Percentiles rank a stretch among this genome's conserved stretches.
phyloP scores from a whole-genome alignment of 202 grass and related monocot genomes.

The Musa balbisiana region DNA sequence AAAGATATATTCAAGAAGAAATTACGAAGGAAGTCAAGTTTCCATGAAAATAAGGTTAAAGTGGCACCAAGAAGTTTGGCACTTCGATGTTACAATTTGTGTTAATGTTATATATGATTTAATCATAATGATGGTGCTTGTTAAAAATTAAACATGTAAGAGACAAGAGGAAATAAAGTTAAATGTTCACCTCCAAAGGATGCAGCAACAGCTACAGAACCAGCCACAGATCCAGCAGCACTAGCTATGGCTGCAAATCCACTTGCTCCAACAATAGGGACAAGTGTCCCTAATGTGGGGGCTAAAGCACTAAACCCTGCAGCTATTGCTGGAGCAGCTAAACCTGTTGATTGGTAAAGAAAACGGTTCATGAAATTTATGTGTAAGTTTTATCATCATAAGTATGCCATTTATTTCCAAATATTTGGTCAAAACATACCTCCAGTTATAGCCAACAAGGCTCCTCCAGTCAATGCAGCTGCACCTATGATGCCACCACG shows the following conservation, averaged over 20 bases:
- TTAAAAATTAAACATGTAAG: not conserved
- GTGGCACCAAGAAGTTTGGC: not conserved
- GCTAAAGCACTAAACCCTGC: constrained; percentile 76
- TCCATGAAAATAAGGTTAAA: not conserved
- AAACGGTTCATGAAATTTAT: constrained; percentile 13
- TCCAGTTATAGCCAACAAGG: constrained; percentile 81
- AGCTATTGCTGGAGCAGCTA: constrained; percentile 95
- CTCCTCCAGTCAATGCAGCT: constrained; percentile 83
- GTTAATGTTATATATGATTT: not conserved
- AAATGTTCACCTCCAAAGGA: constrained; percentile 80
- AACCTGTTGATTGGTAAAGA: constrained; percentile 38
- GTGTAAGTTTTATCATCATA: not conserved
- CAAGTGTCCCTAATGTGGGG: constrained; percentile 69
- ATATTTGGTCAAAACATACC: constrained; percentile 31
- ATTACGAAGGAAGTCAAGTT: not conserved
- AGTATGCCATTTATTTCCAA: constrained; percentile 5
- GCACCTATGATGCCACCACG: constrained; percentile 88
- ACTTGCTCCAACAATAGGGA: constrained; percentile 82
- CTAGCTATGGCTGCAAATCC: constrained; percentile 94
- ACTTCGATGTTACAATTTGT: not conserved
- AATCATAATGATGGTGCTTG: not conserved
- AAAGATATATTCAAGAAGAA: not conserved
- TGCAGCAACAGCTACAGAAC: constrained; percentile 94
- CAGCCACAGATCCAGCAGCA: constrained; percentile 77
- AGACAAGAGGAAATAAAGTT: not conserved